Conservation (phyloP, 805 yeast species). For the Lipomyces sp. region DNA sequence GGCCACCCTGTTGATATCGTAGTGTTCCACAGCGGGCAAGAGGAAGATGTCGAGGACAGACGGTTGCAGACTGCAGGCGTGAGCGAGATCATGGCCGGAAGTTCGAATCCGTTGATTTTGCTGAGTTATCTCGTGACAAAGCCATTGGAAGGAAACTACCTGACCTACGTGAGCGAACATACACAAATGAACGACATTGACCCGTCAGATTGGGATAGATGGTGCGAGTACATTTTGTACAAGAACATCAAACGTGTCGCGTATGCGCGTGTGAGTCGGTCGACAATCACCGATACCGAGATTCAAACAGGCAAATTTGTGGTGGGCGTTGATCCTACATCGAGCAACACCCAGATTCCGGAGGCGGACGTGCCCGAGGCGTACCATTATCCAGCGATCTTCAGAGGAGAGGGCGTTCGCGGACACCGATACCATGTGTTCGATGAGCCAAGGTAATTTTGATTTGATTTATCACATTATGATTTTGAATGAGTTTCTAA, state of each 20-base stretch:
- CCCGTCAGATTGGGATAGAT: constrained; percentile 89
- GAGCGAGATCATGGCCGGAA: constrained; percentile 72
- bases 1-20: constrained; percentile 86
- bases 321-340: constrained; percentile 46
- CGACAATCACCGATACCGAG: constrained; percentile 95
- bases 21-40: constrained; percentile 97
- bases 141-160: constrained; percentile 86
- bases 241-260: constrained; percentile 83
- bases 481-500: background rate
- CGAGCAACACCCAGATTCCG: constrained; percentile 54
- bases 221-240: constrained; percentile 96
- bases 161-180: constrained; percentile 78
- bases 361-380: constrained; percentile 58
- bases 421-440: constrained; percentile 94
- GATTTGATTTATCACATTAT: constrained; percentile 1
- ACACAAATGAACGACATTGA: constrained; percentile 94
- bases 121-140: constrained; percentile 87
- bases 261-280: constrained; percentile 89
- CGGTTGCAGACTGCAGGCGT: constrained; percentile 76
- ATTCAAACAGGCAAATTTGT: constrained; percentile 91
- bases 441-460: constrained; percentile 77
- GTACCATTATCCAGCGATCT: constrained; percentile 70
- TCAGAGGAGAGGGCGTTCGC: constrained; percentile 87
- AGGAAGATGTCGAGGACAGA: constrained; percentile 93
- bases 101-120: constrained; percentile 76